Base-by-base conservation (phyloP, 257 asterid species). In the Solanum pimpinellifolium region DNA sequence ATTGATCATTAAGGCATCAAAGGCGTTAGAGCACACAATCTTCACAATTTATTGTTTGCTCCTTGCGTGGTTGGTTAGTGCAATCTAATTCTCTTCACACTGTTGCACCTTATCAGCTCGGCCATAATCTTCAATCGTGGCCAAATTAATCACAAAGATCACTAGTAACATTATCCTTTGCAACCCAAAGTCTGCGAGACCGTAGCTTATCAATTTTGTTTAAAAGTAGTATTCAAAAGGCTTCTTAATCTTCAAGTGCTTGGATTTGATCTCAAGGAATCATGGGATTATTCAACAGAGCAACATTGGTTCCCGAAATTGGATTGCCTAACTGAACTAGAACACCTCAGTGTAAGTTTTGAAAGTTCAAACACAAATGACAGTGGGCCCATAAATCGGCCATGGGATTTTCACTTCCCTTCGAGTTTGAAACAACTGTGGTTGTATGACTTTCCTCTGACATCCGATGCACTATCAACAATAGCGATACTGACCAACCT, bases 341-440 rank as follows among this genome's bases (percentile, higher is more conserved):
- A 27, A 27, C 0, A 0, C 0, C 21, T 68, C 39, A 2, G 0
- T 1, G 10, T 68, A 68, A 0, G 1, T 0, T 68, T 68, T 68
- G 11, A 27, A 68, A 68, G 74, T 6, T 68, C 37, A 12, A 68
- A 66, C 10, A 13, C n/a, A 69, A 52, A 52, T 4, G 23, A 14
- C 3, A 16, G 23, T 16, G 10, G 62, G 23, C 1, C 62, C 23
- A 16, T n/a, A 60, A 29, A 76, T 31, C 59, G 7, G 6, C 11
- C 5, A 0, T n/a, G 25, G 44, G 14, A 70, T 70, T 70, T 70
- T 70, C n/a, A 16, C 77, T 31, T 70, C 25, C 77, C 42, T 31
- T 70, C 1, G 1, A 33, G 0, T 70, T 33, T 70, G 77, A 70
- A 70, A 33, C 0, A 31, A 3, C 0, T 2, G 33, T 0, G 0